These are phyloP conservation scores for Brassica rapa DNA, from an alignment of 345 rosid genomes.

Conservation along the genomic window DNA sequence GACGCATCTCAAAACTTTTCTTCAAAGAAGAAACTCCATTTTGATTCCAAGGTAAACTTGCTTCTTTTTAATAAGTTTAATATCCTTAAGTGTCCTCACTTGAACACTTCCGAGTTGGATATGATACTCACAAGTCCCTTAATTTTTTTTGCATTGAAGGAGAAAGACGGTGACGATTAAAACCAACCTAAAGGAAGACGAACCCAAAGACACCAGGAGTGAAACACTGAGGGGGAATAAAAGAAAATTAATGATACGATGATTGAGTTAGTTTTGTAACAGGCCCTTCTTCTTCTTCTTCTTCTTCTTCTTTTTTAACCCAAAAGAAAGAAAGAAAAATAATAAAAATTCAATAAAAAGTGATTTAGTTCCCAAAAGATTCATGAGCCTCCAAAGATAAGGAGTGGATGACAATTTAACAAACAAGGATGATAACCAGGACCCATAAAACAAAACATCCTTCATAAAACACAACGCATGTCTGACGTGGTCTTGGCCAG, in stretches of 20 bases:
- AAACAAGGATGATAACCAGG: neutral
- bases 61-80: neutral
- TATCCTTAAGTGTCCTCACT: neutral
- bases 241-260: neutral
- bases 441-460: neutral
- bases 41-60: slow-evolving; percentile 46
- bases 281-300: neutral
- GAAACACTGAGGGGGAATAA: neutral
- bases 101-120: neutral
- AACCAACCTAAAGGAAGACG: slow-evolving; percentile 16
- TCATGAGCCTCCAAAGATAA: neutral
- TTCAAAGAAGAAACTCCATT: slow-evolving; percentile 33
- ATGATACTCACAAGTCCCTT: neutral
- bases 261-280: neutral
- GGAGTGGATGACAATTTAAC: neutral
- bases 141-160: slow-evolving; percentile 34
- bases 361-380: neutral
- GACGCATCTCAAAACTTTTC: slow-evolving; percentile 33
- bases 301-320: neutral
- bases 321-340: too few species aligned
- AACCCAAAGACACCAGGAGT: neutral
- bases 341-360: neutral
- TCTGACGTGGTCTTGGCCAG: too few species aligned
- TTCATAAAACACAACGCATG: too few species aligned
- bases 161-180: slow-evolving; percentile 39